Percentiles rank a stretch among this genome's conserved stretches.
These are phyloP conservation scores for Termitomyces sp. DNA, from an alignment of 768 basidiomycete genomes.

Conservation along the genomic window DNA sequence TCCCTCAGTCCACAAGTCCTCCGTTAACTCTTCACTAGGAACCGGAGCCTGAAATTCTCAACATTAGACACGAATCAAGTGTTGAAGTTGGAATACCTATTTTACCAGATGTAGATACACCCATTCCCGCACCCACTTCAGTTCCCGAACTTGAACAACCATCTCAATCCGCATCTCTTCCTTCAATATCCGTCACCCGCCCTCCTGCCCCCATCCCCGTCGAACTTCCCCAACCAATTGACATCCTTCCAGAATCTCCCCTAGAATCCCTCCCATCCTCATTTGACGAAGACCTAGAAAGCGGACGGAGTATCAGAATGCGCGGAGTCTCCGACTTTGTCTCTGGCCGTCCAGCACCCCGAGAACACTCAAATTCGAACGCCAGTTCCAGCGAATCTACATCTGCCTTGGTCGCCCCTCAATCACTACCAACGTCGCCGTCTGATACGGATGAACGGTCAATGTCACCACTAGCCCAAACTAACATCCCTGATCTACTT, in stretches of 20 bases:
- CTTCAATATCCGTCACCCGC: constrained; percentile 61
- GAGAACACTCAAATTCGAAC: constrained; percentile 3
- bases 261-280: constrained; percentile 39
- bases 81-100: constrained; percentile 62
- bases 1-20: not conserved
- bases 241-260: constrained; percentile 45
- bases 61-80: constrained; percentile 33
- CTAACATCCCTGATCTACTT: constrained; percentile 45
- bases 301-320: constrained; percentile 36
- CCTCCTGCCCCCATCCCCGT: constrained; percentile 69
- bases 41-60: constrained; percentile 33
- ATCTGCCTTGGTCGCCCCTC: not conserved
- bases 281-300: constrained; percentile 43
- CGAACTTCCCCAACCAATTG: constrained; percentile 57
- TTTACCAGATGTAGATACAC: constrained; percentile 34
- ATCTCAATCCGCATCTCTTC: constrained; percentile 25
- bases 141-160: constrained; percentile 12
- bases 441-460: not conserved
- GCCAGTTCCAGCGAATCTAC: not conserved
- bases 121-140: constrained; percentile 26
- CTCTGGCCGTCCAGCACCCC: constrained; percentile 10
- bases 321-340: constrained; percentile 25
- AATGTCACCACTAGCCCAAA: constrained; percentile 9
- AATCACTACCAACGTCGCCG: not conserved
- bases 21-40: constrained; percentile 20